Percentiles rank a stretch among this genome's conserved stretches.
phyloP scores from a whole-genome alignment of 208 protist species.

The Lotmaria passim region DNA sequence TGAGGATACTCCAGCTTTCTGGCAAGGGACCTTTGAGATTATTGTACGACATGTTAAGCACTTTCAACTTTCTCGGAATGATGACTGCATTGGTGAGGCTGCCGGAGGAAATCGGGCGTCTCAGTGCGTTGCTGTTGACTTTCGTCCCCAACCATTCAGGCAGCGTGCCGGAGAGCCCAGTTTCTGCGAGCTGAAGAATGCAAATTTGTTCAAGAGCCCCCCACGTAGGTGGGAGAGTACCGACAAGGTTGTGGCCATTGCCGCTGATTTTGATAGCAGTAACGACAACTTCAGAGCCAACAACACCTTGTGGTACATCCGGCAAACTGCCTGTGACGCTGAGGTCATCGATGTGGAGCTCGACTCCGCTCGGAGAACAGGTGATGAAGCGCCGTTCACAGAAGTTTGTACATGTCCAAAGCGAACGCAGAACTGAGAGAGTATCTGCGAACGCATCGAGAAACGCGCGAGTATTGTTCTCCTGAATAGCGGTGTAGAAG shows the following conservation, averaged over 20 bases:
- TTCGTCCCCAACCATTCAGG: background rate
- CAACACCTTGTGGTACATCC: conserved; percentile 11
- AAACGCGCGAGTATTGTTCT: conserved; percentile 25
- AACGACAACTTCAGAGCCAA: conserved; percentile 17
- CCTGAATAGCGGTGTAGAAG: conserved; percentile 15
- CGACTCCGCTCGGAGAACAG: conserved; percentile 10
- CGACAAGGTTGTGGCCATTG: conserved; percentile 8
- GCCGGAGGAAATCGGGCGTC: background rate
- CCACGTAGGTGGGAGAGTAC: conserved; percentile 22
- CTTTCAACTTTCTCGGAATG: background rate
- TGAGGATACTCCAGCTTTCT: background rate
- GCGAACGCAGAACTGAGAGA: conserved; percentile 5
- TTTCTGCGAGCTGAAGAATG: conserved; percentile 4
- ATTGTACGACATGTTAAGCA: conserved; percentile 13
- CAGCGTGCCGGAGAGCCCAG: conserved; percentile 10
- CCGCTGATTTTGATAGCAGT: conserved; percentile 10
- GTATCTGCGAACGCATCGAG: conserved; percentile 19
- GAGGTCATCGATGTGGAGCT: conserved; percentile 9
- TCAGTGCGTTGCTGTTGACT: background rate
- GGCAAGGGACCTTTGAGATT: conserved; percentile 1
- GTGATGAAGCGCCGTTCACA: conserved; percentile 22
- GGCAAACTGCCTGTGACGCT: conserved; percentile 17
- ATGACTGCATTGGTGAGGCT: background rate
- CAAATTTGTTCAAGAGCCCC: background rate
- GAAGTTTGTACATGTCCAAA: conserved; percentile 36